Base-by-base conservation (phyloP, 176 grass and related monocot genomes). In the Miscanthus lutarioriparius region DNA sequence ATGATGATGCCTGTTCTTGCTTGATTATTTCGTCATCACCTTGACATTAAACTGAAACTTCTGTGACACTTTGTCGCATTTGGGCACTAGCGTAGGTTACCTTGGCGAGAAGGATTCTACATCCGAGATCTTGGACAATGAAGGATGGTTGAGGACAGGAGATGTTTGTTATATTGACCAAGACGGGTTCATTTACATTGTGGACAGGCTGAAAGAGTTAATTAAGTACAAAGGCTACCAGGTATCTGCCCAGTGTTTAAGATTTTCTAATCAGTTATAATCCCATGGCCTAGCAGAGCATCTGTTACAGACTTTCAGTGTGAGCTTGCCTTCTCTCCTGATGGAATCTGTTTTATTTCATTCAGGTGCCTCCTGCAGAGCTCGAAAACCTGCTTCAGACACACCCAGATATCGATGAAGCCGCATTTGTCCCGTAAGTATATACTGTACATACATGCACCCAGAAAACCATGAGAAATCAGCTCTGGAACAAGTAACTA, bases 151-250 rank as follows among this genome's bases (percentile, higher is more conserved):
- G 75, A 89, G 63, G 75, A 92, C 87, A 0, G 90, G 90, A 32
- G 90, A 92, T 39, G 33, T 92, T 25, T 92, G 90, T 80, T 76
- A 79, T 10, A 77, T 92, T 48, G 75, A 83, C 65, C 53, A 81
- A 30, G 87, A 92, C 41, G 90, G 90, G 4, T 76, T 92, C 11
- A n/a, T 92, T 23, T 89, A 47, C 72, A 7, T 89, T 17, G 30
- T 89, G 7, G 87, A 92, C 19, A 69, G 90, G 3, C 44, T 92
- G 40, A 92, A 89, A 86, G 90, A 92, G 64, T 26, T 92, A 39
- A 92, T 92, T 44, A 92, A 92, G 68, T 86, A 80, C 83, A 92
- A 92, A 4, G 90, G 90, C 6, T 92, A 92, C 75, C 90, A 92
- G 90, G 90, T 92, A 64, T 41, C 56, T 75, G 7, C 67, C 25